phyloP scores from a whole-genome alignment of 148 eudicot genomes.

The Selenicereus undatus region DNA sequence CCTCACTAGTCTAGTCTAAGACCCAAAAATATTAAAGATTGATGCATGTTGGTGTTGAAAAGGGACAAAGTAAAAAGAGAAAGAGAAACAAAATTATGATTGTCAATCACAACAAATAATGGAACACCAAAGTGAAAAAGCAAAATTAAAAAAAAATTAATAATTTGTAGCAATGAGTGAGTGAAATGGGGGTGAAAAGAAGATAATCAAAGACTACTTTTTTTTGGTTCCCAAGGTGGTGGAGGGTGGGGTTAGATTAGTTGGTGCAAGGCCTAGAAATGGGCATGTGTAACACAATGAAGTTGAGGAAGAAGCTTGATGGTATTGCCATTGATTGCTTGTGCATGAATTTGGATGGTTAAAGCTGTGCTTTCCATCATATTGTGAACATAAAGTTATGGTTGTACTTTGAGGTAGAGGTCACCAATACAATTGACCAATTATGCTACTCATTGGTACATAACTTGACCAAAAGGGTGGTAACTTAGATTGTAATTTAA shows the following conservation, averaged over 20 bases:
- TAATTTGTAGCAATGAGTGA: conserved; percentile 19
- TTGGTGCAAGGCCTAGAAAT: conserved; percentile 24
- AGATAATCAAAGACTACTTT: conserved; percentile 12
- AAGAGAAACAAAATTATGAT: conserved; percentile 14
- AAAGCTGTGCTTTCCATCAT: conserved; percentile 36
- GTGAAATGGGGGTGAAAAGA: conserved; percentile 2
- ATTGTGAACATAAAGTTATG: conserved; percentile 24
- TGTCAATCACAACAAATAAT: conserved; percentile 26
- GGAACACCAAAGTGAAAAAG: conserved; percentile 27
- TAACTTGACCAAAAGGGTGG: conserved; percentile 6
- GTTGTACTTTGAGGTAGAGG: conserved; percentile 23
- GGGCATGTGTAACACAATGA: conserved; percentile 24
- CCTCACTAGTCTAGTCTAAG: not conserved
- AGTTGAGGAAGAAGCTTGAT: not conserved
- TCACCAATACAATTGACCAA: conserved; percentile 23
- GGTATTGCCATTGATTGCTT: conserved; percentile 12
- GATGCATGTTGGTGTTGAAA: conserved; percentile 12
- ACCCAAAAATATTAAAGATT: conserved; percentile 8
- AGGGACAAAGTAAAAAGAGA: conserved; percentile 10
- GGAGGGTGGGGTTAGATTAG: conserved; percentile 17
- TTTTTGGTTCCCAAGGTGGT: conserved; percentile 11
- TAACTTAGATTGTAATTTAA: conserved; percentile 26
- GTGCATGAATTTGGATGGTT: conserved; percentile 38
- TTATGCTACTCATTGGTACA: conserved; percentile 14
- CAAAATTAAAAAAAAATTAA: too few species aligned